Percentiles rank a stretch among this genome's conserved stretches.
Conservation (phyloP, 495 filamentous ascomycete species). For the Trichodelitschia bisporula region DNA sequence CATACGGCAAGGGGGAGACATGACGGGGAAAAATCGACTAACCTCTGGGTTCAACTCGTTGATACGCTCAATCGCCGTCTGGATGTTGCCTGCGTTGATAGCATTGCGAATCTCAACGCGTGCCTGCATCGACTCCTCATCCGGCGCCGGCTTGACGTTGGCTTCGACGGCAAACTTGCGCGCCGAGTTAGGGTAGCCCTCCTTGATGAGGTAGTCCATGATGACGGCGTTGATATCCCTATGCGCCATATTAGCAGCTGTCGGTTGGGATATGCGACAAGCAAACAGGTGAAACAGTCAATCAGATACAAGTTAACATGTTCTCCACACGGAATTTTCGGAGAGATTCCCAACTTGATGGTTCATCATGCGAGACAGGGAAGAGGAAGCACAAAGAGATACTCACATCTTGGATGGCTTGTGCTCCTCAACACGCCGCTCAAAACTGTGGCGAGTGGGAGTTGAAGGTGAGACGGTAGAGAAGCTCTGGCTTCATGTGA, state of each 20-base stretch:
- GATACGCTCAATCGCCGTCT: slow-evolving; percentile 60
- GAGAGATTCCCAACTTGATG: slow-evolving; percentile 99
- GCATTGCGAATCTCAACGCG: slow-evolving; percentile 55
- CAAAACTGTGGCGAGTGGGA: slow-evolving; percentile 45
- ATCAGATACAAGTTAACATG: slow-evolving; percentile 46
- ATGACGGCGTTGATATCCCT: slow-evolving; percentile 92
- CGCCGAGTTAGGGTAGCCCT: slow-evolving; percentile 83
- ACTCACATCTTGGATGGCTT: slow-evolving; percentile 79
- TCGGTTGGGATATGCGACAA: slow-evolving; percentile 3
- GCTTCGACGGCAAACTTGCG: slow-evolving; percentile 86
- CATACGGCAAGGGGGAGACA: slow-evolving; percentile 22
- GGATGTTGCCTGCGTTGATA: slow-evolving; percentile 64
- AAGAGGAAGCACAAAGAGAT: slow-evolving; percentile 3
- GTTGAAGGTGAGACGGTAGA: slow-evolving; percentile 35
- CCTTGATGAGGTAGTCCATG: slow-evolving; percentile 91
- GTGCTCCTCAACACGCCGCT: slow-evolving; percentile 59
- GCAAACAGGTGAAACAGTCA: not conserved
- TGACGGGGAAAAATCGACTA: slow-evolving; percentile 13
- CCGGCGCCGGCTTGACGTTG: slow-evolving; percentile 50
- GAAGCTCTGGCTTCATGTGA: slow-evolving; percentile 13
- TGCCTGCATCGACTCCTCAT: slow-evolving; percentile 45
- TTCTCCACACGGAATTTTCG: slow-evolving; percentile 78
- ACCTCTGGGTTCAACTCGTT: slow-evolving; percentile 85
- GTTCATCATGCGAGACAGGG: slow-evolving; percentile 50
- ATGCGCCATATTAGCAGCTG: slow-evolving; percentile 1